Base-by-base conservation (phyloP, 2,329 filamentous ascomycete species). In the Bretziella fagacearum region DNA sequence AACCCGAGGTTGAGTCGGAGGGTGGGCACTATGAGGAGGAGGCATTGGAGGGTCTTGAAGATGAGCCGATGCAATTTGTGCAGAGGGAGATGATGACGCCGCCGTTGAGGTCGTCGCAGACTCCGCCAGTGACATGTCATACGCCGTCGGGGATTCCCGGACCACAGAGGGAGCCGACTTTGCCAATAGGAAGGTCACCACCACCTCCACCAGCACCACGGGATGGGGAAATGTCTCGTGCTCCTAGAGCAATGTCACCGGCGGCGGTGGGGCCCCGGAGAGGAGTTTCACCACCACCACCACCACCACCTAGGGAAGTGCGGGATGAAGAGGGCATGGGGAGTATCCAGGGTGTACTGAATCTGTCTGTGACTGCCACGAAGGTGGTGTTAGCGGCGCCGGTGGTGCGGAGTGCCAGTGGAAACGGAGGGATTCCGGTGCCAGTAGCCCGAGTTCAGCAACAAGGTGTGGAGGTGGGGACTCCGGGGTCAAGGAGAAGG, bases 81-180 rank as follows among this genome's bases (percentile, higher is more conserved):
- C 46, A 44, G 17, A 13, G 22, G n/a, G n/a, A n/a, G n/a, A n/a
- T n/a, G 23, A 17, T 18, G n/a, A 29, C 39, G 23, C 43, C 39
- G 17, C 30, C 56, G 26, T 56, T 55, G 45, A 54, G 60, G 11
- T 52, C 60, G 10, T 59, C 62, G 2, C 54, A 55, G 1, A 55
- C 56, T 6, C 56, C 57, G 3, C 40, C 23, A 17, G n/a, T 17
- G 7, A 26, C 11, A 29, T 42, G 20, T 11, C 25, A 43, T 6
- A 43, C 40, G 15, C 40, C 40, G 20, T 27, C 22, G 18, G 40
- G 40, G 4, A 43, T 43, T 20, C 40, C 40, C 15, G 18, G 40
- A 20, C 40, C 27, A 2, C 7, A 3, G n/a, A 39, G 18, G 18
- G 20, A n/a, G n/a, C n/a, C 35, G 7, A 20, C 35, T 5, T 39